phyloP scores from a whole-genome alignment of 2,329 filamentous ascomycete genomes.

The Thelonectria blattea region DNA sequence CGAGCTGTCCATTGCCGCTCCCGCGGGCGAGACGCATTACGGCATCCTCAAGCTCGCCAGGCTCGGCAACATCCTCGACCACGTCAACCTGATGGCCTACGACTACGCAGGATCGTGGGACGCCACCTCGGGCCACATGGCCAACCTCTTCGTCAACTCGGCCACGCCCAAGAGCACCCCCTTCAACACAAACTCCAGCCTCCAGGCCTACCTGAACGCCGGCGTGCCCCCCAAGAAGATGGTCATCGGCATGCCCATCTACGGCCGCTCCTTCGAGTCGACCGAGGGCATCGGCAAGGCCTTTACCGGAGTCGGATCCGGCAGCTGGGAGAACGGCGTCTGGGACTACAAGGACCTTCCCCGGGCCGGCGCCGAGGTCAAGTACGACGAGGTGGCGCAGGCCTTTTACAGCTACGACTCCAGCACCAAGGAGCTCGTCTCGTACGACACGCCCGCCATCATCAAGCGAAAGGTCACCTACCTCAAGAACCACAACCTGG shows the following conservation, averaged over 20 bases:
- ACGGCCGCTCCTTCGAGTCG: conserved; percentile 71
- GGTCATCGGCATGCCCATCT: conserved; percentile 78
- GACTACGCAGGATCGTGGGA: conserved; percentile 77
- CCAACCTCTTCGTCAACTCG: conserved; percentile 68
- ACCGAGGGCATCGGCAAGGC: conserved; percentile 32
- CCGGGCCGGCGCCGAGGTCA: conserved; percentile 61
- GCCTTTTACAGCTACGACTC: conserved; percentile 76
- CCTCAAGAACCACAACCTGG: conserved; percentile 65
- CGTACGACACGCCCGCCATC: conserved; percentile 70
- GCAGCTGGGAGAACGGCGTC: conserved; percentile 74
- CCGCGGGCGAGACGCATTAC: conserved; percentile 56
- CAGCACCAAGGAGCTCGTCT: conserved; percentile 65
- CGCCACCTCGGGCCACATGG: conserved; percentile 65
- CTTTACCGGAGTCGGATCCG: conserved; percentile 65
- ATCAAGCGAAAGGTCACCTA: conserved; percentile 68
- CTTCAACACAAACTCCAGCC: conserved; percentile 68
- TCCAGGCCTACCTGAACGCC: conserved; percentile 66
- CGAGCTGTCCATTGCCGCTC: conserved; percentile 56
- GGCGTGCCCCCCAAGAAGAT: conserved; percentile 71
- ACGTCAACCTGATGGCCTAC: conserved; percentile 73
- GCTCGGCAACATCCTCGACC: conserved; percentile 57
- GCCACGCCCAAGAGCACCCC: conserved; percentile 65
- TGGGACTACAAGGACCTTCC: conserved; percentile 85
- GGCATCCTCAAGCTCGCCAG: conserved; percentile 51
- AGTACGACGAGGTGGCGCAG: conserved; percentile 61